These are phyloP conservation scores for Tolypocladium guangdongense DNA, from an alignment of 2,329 filamentous ascomycete species.

Conservation along the genomic window DNA sequence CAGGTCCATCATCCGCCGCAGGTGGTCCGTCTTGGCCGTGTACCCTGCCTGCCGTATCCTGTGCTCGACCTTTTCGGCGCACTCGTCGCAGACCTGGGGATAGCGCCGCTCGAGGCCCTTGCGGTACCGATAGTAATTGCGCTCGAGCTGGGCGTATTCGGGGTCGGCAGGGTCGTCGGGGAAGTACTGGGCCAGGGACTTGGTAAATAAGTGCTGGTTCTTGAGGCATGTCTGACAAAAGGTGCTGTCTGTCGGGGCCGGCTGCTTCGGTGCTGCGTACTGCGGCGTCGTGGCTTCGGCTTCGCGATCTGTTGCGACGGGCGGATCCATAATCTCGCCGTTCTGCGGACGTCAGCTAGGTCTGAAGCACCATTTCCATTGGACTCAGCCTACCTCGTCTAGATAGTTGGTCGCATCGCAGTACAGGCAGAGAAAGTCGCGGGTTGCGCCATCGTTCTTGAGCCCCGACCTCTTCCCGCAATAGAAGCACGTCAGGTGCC, in stretches of 20 bases:
- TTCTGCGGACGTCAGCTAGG: conserved; percentile 37
- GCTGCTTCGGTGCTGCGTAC: conserved; percentile 33
- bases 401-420: conserved; percentile 87
- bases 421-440: conserved; percentile 59
- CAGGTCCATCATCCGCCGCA: conserved; percentile 64
- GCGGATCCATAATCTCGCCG: conserved; percentile 84
- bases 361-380: accelerated
- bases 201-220: conserved; percentile 76
- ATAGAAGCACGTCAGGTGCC: conserved; percentile 65
- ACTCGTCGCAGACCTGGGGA: conserved; percentile 76
- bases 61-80: conserved; percentile 61
- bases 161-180: conserved; percentile 53
- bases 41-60: conserved; percentile 64
- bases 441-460: conserved; percentile 44
- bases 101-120: conserved; percentile 69
- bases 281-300: conserved; percentile 29
- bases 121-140: conserved; percentile 58
- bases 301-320: conserved; percentile 41
- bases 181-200: conserved; percentile 70
- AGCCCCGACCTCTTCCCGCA: conserved; percentile 60
- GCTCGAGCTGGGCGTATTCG: conserved; percentile 57
- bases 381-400: conserved; percentile 54
- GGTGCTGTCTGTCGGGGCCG: conserved; percentile 21
- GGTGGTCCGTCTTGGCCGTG: conserved; percentile 71
- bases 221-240: conserved; percentile 74